Base-by-base conservation (phyloP, 805 yeast genomes). In the Isabelozyma gotoi region DNA sequence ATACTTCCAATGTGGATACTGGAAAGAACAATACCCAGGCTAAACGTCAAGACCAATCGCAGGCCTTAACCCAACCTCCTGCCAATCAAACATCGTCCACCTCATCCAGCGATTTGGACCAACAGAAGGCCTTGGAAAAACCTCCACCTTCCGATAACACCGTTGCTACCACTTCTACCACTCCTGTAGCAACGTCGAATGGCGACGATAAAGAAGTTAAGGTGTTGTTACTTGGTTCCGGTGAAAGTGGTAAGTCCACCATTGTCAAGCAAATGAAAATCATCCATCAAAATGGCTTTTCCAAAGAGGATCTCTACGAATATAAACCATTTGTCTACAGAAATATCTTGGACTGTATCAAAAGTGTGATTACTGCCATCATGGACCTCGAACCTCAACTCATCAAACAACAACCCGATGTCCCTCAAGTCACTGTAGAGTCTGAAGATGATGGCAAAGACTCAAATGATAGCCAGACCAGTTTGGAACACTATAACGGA, bases 211-310 rank as follows among this genome's bases (percentile, higher is more conserved):
- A 75, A 48, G 87, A 81, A 45, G 81, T 83, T 42, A 90, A 90
- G 60, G 82, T 91, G 38, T 70, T 91, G 31, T 71, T 91, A 27
- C 65, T 86, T 39, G 94, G 99, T 4, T 86, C 97, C 0, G 99
- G 98, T 12, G 95, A 86, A 57, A 75, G 84, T 48, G 95, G 95
- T 4, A 87, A 86, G 57, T 82, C 90, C 6, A 86, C 95, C 14
- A 81, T 86, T 41, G 78, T 87, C 41, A 87, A 85, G 60, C 95
- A 86, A 62, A 87, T 87, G 81, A 85, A 85, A 58, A 85, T 85
- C 45, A 68, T 85, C 39, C 88, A 85, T 57, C 86, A 84, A 57
- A 73, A 80, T 51, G 91, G 91, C 7, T 85, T 81, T 57, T 63
- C 82, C 41, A 68, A 82, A 62, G 83, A 84, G 38, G 97, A 90